These are phyloP conservation scores for Trametes polyzona DNA, from an alignment of 1,284 basidiomycete genomes.

Conservation along the genomic window DNA sequence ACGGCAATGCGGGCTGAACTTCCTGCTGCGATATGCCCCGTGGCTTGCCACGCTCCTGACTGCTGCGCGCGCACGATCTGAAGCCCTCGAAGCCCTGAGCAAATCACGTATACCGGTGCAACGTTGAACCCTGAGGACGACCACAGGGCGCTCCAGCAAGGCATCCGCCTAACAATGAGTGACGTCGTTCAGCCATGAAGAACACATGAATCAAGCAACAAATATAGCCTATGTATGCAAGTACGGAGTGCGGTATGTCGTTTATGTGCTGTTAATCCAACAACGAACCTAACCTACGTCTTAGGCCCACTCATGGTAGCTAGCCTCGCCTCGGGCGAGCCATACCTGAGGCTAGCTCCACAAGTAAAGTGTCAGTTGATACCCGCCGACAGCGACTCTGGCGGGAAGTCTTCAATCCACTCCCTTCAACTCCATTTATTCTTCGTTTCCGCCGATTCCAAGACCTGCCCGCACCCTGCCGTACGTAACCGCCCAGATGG, in stretches of 20 bases:
- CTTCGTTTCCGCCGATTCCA: conserved; percentile 29
- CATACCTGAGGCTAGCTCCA: conserved; percentile 27
- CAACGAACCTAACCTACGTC: neutral
- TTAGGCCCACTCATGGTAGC: conserved; percentile 30
- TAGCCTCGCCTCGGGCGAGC: conserved; percentile 22
- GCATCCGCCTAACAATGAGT: conserved; percentile 29
- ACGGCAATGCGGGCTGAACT: conserved; percentile 34
- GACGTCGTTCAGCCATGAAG: too few species aligned
- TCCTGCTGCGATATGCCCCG: conserved; percentile 34
- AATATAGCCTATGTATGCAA: conserved; percentile 24
- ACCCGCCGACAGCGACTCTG: conserved; percentile 12
- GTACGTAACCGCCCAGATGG: conserved; percentile 34
- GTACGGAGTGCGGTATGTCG: conserved; percentile 24
- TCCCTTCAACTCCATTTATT: conserved; percentile 28
- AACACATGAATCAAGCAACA: too few species aligned
- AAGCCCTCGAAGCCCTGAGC: conserved; percentile 32
- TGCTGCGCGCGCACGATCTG: conserved; percentile 29
- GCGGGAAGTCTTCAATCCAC: neutral
- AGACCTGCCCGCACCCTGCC: conserved; percentile 33
- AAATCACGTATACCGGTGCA: conserved; percentile 36
- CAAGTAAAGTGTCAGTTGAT: conserved; percentile 24
- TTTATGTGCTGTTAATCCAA: neutral
- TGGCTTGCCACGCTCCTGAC: conserved; percentile 36
- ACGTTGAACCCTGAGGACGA: conserved; percentile 34
- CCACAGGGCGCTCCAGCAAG: conserved; percentile 30